These are phyloP conservation scores for Phialocephala sp. DNA, from an alignment of 2,329 filamentous ascomycete genomes.

Conservation along the genomic window DNA sequence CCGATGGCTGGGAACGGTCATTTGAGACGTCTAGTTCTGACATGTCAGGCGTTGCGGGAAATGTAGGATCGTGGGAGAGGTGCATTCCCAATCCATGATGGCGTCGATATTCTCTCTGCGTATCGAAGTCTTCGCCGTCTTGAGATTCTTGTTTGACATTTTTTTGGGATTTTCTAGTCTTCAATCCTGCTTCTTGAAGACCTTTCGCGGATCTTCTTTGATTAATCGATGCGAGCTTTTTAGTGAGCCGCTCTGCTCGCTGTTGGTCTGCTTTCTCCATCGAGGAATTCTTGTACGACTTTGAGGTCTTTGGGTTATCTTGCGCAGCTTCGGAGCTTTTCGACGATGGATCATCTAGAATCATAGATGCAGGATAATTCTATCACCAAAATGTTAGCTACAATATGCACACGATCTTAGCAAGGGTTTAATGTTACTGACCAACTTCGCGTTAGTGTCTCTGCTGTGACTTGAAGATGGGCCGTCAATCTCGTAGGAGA, in stretches of 20 bases:
- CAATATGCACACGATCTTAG: not conserved
- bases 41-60: slow-evolving; percentile 64
- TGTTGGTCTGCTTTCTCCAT: slow-evolving; percentile 19
- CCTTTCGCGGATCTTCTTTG: slow-evolving; percentile 27
- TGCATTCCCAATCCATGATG: slow-evolving; percentile 35
- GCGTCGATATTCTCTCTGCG: slow-evolving; percentile 23
- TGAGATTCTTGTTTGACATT: slow-evolving; percentile 8
- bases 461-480: slow-evolving; percentile 38
- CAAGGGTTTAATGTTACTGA: not conserved
- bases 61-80: slow-evolving; percentile 35
- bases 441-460: not conserved
- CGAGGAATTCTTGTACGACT: slow-evolving; percentile 3
- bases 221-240: slow-evolving; percentile 28
- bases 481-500: slow-evolving; percentile 74
- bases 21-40: slow-evolving; percentile 54
- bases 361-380: not conserved
- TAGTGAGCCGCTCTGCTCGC: slow-evolving; percentile 24
- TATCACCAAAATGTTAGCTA: not conserved
- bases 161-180: slow-evolving; percentile 25
- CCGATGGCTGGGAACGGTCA: slow-evolving; percentile 21
- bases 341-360: not conserved
- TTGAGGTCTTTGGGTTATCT: not conserved
- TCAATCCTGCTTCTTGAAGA: slow-evolving; percentile 16
- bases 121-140: slow-evolving; percentile 18
- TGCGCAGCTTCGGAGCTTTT: not conserved